These are phyloP conservation scores for Xylaria intraflava DNA, from an alignment of 495 filamentous ascomycete species.

Conservation along the genomic window DNA sequence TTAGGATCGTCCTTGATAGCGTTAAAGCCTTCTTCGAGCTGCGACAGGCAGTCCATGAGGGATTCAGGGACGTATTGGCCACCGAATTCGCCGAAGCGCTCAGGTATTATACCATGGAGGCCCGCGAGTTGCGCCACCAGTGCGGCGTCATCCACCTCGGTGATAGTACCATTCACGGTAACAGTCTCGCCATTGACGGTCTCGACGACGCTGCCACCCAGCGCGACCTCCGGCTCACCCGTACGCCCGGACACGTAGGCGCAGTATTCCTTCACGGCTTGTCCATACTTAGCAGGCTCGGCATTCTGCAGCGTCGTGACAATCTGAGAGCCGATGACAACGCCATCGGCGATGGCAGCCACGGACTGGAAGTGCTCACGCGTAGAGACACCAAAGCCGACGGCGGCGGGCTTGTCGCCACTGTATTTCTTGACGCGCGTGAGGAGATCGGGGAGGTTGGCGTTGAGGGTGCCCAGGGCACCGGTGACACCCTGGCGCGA, in stretches of 20 bases:
- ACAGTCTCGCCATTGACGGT: conserved; percentile 47
- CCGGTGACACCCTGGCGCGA: conserved; percentile 97
- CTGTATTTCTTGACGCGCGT: conserved; percentile 84
- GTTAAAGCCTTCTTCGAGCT: conserved; percentile 91
- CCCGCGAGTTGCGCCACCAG: conserved; percentile 41
- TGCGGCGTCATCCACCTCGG: conserved; percentile 32
- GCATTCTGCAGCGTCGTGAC: conserved; percentile 72
- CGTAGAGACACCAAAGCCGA: conserved; percentile 95
- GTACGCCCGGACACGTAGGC: conserved; percentile 65
- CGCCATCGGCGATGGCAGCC: conserved; percentile 78
- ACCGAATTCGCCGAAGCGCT: conserved; percentile 92
- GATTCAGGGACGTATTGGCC: conserved; percentile 99
- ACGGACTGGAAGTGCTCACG: conserved; percentile 88
- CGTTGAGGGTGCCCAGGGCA: conserved; percentile 73
- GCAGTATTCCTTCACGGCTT: conserved; percentile 81
- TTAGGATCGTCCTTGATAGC: conserved; percentile 72
- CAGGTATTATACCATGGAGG: conserved; percentile 55
- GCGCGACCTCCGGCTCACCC: conserved; percentile 40
- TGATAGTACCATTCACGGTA: conserved; percentile 55
- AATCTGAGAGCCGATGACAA: conserved; percentile 95
- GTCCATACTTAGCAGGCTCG: conserved; percentile 58
- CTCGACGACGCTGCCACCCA: conserved; percentile 60
- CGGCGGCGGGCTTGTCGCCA: conserved; percentile 80
- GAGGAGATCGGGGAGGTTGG: conserved; percentile 72
- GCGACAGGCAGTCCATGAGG: conserved; percentile 89